Evolutionary conservation across 208 protist species (phyloP), one percentile per base, ranked within the genome.

Genomic region (Trypanosoma melophagium): DNA sequence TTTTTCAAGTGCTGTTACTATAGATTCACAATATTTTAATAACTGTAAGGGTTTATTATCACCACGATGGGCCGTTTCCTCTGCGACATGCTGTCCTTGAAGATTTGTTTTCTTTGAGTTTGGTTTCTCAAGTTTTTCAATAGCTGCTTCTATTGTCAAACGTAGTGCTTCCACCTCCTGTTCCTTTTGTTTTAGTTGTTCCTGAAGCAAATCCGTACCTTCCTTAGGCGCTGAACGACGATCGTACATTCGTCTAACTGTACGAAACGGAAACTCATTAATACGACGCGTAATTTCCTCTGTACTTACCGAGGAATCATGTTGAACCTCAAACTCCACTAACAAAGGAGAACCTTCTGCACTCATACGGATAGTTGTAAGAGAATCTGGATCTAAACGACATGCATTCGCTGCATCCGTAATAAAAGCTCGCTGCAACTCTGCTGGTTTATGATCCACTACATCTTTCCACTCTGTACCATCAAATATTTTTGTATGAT

Each of bases 381-480:
- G 50, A 59, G 60, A 71, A 31, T 69, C 54, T 45, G 69, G 75
- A n/a, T 77, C 76, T 31, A 81, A 59, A 16, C 63, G 45, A 41
- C 75, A 81, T 45, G 74, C 66, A 47, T 45, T 55, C 5, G 76
- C 69, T 38, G 67, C 60, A 49, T 86, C 80, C 22, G 12, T 24
- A 1, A 76, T 22, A 59, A 83, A 17, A 3, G 75, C 77, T 7
- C 49, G 54, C n/a, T 28, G 63, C 53, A 87, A 68, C 45, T 78
- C 81, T 47, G 70, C 65, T 8, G 77, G 56, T 2, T 72, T 74
- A 60, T 77, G 68, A 49, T 76, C 60, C 17, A 83, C 47, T 2
- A 81, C 81, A 53, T 77, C 63, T 24, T 28, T 66, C 81, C 81
- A 87, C 25, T 79, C 77, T 0, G 53, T 61, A 51, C 69, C 75